Base-by-base conservation (phyloP, 2,329 filamentous ascomycete species). In the Fusarium virguliforme region DNA sequence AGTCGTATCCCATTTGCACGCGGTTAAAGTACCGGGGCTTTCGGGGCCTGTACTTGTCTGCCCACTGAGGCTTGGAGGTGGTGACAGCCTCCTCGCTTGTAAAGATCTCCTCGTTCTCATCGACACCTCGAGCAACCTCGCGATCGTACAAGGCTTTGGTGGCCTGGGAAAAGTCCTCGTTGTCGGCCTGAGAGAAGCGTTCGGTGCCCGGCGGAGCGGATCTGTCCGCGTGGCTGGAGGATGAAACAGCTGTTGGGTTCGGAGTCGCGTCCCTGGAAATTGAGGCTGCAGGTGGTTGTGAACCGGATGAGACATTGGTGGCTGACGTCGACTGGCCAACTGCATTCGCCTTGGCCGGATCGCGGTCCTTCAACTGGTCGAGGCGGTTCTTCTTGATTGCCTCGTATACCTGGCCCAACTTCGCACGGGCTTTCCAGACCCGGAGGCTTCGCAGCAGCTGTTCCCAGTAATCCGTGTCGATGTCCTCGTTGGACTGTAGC, bases 1-100 rank as follows among this genome's bases (percentile, higher is more conserved):
- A 99, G 81, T 99, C 96, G 81, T 98, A 99, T 59, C 96, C 96
- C 93, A 98, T 98, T 81, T 97, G 95, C 51, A 98, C 95, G 41
- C 96, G 92, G 79, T 98, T 98, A 87, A 99, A 99, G 83, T 98
- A 98, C 66, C 92, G 90, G 12, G 96, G 96, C 82, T 98, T 99
- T 70, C 96, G 89, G 8, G 95, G 94, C 40, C 92, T 89, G 81
- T 97, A 92, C 81, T 95, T 94, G 78, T 90, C 90, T 6, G 92
- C 91, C 94, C 94, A 97, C 71, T 91, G 88, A 4, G 94, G 91
- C 72, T 90, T 90, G 4, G 87, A 84, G n/a, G 71, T 67, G 15
- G 71, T 70, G 34, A 87, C 90, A 41, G 91, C 87, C 81, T 97
- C 96, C 82, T 99, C 96, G 8, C 91, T 93, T 0, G 93, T 91